Evolutionary conservation across 129 eudicot species (phyloP), one percentile per base, ranked within the genome.

Genomic region (Pulicaria dysenterica): DNA sequence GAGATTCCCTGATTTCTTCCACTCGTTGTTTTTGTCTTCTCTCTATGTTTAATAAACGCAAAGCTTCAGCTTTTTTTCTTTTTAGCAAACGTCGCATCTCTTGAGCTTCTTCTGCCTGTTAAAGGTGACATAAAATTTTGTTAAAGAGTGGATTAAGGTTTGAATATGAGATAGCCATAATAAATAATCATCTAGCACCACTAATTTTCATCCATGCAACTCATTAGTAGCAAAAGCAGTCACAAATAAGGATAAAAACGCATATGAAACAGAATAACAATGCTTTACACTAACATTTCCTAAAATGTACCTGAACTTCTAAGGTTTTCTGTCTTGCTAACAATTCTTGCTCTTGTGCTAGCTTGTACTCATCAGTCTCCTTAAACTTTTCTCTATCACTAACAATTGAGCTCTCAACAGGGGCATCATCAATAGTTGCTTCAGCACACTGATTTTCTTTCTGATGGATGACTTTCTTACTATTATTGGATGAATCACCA

Each of bases 1-100:
- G 84, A 49, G 85, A 76, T 77, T 87, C 90, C 19, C 97, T 84
- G n/a, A 94, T 80, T 84, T 94, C 97, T 79, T 88, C 91, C 19
- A 94, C 66, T 0, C 98, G 97, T 58, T 88, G 82, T 67, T 72
- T 84, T 77, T 90, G 96, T 75, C 98, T 90, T 84, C 77, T 90
- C 62, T 90, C 87, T 58, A 86, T 88, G 64, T 85, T 89, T 86
- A 80, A 58, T 76, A 94, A 78, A 50, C 92, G 87, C 71, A 71
- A 57, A 39, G 64, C 80, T 70, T 94, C 95, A 31, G 93, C 95
- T 74, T 70, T 78, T 78, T 74, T 73, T 70, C 95, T 90, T 82
- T 86, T 84, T 47, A 59, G 86, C 81, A 87, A 36, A 73, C 80
- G 83, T 41, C 76, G 84, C 70, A 79, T 64, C 36, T 69, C 66